These are phyloP conservation scores for Phaeosphaeriaceae sp. DNA, from an alignment of 2,329 filamentous ascomycete genomes.

Conservation along the genomic window DNA sequence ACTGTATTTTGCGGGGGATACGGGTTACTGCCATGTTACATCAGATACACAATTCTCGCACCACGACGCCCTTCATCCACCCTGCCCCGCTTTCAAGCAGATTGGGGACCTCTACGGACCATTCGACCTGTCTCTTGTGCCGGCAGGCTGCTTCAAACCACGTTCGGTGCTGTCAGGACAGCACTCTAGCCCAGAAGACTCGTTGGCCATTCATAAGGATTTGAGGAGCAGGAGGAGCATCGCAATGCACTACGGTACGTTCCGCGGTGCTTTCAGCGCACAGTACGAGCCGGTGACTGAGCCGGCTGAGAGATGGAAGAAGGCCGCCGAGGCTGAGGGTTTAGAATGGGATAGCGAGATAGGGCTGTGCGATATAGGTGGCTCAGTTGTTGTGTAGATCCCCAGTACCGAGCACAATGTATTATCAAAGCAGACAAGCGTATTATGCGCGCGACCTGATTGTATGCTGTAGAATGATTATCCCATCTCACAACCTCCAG, in stretches of 20 bases:
- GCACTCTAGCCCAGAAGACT: conserved; percentile 58
- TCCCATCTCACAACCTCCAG: too few relatives aligned
- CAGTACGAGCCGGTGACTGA: conserved; percentile 59
- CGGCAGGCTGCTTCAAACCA: conserved; percentile 58
- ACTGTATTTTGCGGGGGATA: conserved; percentile 59
- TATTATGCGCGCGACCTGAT: too few relatives aligned
- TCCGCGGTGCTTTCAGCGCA: conserved; percentile 53
- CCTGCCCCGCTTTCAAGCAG: conserved; percentile 57
- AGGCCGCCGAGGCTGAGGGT: conserved; percentile 52
- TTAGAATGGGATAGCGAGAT: conserved; percentile 48
- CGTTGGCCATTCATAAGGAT: conserved; percentile 56
- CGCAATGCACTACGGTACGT: conserved; percentile 61
- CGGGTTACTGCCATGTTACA: conserved; percentile 53
- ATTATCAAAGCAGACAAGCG: too few relatives aligned
- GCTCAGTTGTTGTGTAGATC: conserved; percentile 52
- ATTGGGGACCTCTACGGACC: conserved; percentile 56
- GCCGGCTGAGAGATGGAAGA: conserved; percentile 55
- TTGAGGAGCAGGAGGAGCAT: conserved; percentile 56
- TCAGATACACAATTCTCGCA: conserved; percentile 39
- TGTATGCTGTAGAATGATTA: too few relatives aligned
- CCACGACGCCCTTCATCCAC: conserved; percentile 44
- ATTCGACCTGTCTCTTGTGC: conserved; percentile 58
- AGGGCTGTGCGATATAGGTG: conserved; percentile 55
- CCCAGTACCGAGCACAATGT: too few relatives aligned
- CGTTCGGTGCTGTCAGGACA: conserved; percentile 53